Conservation (phyloP, 208 protist species). For the Blastocrithidia nonstop region DNA sequence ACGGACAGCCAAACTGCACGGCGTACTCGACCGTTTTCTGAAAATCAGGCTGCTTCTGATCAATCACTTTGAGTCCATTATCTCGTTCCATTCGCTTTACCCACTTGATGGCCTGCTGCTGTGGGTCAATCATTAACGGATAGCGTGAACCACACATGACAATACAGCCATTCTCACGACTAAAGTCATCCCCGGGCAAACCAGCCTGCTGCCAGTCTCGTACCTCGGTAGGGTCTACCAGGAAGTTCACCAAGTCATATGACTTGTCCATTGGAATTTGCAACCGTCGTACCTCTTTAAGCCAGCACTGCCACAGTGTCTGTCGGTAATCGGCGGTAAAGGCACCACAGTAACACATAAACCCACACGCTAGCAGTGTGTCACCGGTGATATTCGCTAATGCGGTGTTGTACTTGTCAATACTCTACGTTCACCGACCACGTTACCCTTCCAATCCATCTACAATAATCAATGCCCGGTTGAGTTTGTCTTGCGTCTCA, state of each 20-base stretch:
- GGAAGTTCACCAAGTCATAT: constrained; percentile 90
- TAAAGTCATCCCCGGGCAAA: constrained; percentile 93
- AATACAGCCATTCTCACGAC: constrained; percentile 94
- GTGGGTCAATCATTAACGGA: constrained; percentile 98
- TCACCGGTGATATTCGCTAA: constrained; percentile 91
- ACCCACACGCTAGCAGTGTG: constrained; percentile 92
- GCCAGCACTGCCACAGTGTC: constrained; percentile 85
- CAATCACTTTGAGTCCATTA: constrained; percentile 87
- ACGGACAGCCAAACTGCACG: constrained; percentile 92
- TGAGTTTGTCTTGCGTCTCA: constrained; percentile 94
- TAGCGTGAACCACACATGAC: constrained; percentile 91
- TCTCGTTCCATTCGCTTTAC: constrained; percentile 93
- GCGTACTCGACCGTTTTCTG: constrained; percentile 93
- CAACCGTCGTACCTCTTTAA: constrained; percentile 74
- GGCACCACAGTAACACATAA: constrained; percentile 94
- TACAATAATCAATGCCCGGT: constrained; percentile 93
- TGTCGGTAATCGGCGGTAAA: constrained; percentile 92
- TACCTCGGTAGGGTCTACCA: constrained; percentile 91
- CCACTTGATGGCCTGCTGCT: constrained; percentile 98
- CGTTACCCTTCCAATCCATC: constrained; percentile 94
- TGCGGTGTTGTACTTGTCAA: constrained; percentile 81
- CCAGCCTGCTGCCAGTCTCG: constrained; percentile 95
- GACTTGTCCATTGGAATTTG: constrained; percentile 69
- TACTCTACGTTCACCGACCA: constrained; percentile 91
- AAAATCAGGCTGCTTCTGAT: constrained; percentile 91